Conservation (phyloP, 345 rosid genomes). For the Lenwebbia sp. region DNA sequence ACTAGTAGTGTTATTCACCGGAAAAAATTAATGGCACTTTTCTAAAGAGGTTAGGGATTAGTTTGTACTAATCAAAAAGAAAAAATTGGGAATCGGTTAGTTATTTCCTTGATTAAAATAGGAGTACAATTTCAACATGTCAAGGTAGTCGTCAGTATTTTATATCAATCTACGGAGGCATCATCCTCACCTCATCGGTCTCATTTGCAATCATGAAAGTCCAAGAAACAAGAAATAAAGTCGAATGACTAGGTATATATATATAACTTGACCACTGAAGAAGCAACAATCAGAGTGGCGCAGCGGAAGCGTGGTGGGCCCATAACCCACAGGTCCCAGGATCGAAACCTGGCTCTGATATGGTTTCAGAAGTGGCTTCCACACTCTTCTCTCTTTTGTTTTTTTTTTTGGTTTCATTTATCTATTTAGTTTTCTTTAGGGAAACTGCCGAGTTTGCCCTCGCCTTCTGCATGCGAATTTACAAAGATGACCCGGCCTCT, state of each 20-base stretch:
- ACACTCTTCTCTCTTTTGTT: accelerated
- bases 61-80: background rate
- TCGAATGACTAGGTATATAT: no score
- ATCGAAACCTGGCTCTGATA: conserved; percentile 73
- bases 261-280: accelerated
- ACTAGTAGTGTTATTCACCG: accelerated
- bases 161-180: background rate
- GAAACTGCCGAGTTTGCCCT: background rate
- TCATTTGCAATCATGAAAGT: accelerated
- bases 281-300: conserved; percentile 48
- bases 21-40: accelerated
- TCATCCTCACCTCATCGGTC: background rate
- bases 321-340: conserved; percentile 78
- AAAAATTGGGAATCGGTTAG: background rate
- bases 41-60: background rate
- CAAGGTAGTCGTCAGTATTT: background rate
- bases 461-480: background rate
- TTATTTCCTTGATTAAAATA: background rate
- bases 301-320: conserved; percentile 87
- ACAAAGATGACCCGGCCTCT: background rate
- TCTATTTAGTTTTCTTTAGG: background rate
- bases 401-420: background rate
- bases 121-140: background rate
- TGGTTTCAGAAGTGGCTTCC: background rate
- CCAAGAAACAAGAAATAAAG: no score